These are phyloP conservation scores for Clathrus columnatus DNA, from an alignment of 768 basidiomycete species.

Conservation along the genomic window DNA sequence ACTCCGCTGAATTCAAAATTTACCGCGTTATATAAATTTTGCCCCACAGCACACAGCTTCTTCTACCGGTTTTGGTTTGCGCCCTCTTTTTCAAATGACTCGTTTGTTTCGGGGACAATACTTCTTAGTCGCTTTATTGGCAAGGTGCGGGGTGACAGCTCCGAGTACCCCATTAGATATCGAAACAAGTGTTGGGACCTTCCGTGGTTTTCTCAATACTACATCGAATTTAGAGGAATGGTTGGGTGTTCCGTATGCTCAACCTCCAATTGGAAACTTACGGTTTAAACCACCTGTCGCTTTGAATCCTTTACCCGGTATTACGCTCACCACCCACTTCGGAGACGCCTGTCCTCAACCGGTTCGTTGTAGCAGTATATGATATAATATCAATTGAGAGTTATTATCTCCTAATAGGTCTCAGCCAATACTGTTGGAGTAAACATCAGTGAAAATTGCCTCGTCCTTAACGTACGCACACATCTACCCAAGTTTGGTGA, in stretches of 20 bases:
- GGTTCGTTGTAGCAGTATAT: constrained; percentile 13
- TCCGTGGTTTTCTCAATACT: constrained; percentile 31
- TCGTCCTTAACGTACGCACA: constrained; percentile 45
- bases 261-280: constrained; percentile 44
- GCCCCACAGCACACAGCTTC: not conserved
- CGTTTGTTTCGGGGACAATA: not conserved
- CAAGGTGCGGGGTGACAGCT: not conserved
- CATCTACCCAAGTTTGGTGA: no score
- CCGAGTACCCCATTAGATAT: constrained; percentile 27
- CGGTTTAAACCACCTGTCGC: constrained; percentile 49
- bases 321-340: constrained; percentile 39
- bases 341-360: constrained; percentile 51
- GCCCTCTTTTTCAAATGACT: not conserved
- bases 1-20: no score
- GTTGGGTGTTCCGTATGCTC: constrained; percentile 54
- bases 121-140: not conserved
- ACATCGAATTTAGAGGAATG: constrained; percentile 42
- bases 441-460: constrained; percentile 42
- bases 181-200: constrained; percentile 33
- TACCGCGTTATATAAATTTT: not conserved
- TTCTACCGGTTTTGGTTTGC: not conserved
- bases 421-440: constrained; percentile 28
- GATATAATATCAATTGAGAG: not conserved
- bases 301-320: constrained; percentile 24
- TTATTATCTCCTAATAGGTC: not conserved